A percentile compares a stretch with the other conserved stretches of the same genome.
These are phyloP conservation scores for Colletotrichum paranaense DNA, from an alignment of 2,329 filamentous ascomycete species.

Conservation along the genomic window DNA sequence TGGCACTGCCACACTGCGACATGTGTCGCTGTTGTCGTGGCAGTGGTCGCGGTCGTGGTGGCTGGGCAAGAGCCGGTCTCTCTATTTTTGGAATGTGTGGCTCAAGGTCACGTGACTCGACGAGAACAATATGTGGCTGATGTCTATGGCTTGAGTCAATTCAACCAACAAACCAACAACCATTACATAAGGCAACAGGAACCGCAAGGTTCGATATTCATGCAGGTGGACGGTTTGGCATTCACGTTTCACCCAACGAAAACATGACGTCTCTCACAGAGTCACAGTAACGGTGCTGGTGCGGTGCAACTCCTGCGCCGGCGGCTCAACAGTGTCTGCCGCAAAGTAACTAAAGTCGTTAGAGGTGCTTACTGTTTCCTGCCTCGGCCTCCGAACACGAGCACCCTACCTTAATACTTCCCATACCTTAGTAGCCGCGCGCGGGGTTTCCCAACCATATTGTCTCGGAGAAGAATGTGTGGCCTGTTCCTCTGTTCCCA, in stretches of 20 bases:
- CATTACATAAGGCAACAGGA: too few species aligned
- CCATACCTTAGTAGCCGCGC: background rate
- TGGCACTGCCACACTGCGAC: conserved; percentile 23
- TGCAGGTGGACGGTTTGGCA: conserved; percentile 23
- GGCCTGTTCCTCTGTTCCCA: background rate
- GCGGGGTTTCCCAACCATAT: background rate
- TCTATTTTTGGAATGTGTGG: conserved; percentile 4
- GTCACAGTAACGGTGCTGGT: background rate
- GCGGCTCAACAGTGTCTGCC: background rate
- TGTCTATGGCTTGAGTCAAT: background rate
- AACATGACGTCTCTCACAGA: conserved; percentile 24
- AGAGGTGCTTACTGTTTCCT: background rate
- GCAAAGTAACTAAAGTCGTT: background rate
- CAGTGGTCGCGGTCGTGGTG: background rate
- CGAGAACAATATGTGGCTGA: background rate
- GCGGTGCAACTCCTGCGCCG: too few species aligned
- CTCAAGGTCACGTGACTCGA: background rate
- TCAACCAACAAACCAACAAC: background rate
- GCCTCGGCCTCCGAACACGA: background rate
- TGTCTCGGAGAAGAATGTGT: background rate
- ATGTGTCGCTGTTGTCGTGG: conserved; percentile 17
- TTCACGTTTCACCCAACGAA: conserved; percentile 28
- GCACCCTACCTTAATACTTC: background rate
- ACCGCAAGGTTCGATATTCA: background rate
- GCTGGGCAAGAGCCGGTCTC: background rate